These are phyloP conservation scores for Kodamaea kakaduensis DNA, from an alignment of 805 yeast species.

Conservation along the genomic window DNA sequence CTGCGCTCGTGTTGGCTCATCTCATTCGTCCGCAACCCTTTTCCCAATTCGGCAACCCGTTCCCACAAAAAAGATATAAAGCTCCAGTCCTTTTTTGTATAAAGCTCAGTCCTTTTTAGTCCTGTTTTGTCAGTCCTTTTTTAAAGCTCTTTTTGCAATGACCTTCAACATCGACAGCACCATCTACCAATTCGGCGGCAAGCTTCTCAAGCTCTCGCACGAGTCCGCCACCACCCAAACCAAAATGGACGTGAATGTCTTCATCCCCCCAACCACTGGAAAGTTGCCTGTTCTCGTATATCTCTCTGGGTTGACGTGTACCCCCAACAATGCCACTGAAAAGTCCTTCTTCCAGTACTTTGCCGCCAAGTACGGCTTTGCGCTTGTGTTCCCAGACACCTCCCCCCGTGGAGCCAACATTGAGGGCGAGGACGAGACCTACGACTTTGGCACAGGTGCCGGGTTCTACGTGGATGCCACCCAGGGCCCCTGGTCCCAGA, in stretches of 20 bases:
- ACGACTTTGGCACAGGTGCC: conserved; percentile 94
- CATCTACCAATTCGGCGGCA: conserved; percentile 69
- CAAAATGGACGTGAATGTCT: conserved; percentile 80
- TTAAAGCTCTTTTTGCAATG: conserved; percentile 25
- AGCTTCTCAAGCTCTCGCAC: conserved; percentile 70
- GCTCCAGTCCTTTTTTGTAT: too few relatives aligned
- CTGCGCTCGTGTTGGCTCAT: too few relatives aligned
- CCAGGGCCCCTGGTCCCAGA: conserved; percentile 58
- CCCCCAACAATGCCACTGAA: conserved; percentile 90
- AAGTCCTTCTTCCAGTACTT: conserved; percentile 84
- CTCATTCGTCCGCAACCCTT: not conserved
- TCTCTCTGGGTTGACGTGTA: conserved; percentile 87
- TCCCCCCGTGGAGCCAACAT: conserved; percentile 84
- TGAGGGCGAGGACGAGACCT: conserved; percentile 76
- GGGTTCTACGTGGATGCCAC: conserved; percentile 91
- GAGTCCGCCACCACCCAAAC: conserved; percentile 62
- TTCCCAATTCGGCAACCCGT: conserved; percentile 1
- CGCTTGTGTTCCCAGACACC: conserved; percentile 91
- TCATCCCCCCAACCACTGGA: conserved; percentile 53
- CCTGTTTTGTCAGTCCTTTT: not conserved
- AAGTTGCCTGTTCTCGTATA: conserved; percentile 71
- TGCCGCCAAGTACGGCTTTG: conserved; percentile 79
- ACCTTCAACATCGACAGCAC: conserved; percentile 50
- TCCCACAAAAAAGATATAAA: not conserved
- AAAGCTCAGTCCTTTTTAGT: not conserved